These are phyloP conservation scores for Oemleria cerasiformis DNA, from an alignment of 306 rosid genomes.

Conservation along the genomic window DNA sequence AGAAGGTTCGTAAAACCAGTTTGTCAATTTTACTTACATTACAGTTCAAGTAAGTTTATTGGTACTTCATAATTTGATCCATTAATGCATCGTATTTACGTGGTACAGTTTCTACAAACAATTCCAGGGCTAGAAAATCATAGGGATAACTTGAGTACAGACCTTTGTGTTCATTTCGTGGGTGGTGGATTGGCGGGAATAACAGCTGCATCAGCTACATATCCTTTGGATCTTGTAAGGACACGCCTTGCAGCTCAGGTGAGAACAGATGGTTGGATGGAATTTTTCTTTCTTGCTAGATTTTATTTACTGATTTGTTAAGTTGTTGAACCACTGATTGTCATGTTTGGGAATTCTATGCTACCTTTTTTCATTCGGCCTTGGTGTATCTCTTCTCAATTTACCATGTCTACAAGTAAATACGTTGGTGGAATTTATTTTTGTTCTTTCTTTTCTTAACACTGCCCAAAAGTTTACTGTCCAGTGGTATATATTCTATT, in stretches of 20 bases:
- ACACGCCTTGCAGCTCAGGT: slow-evolving; percentile 99
- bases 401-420: too few species aligned
- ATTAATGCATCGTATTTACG: slow-evolving; percentile 14
- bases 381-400: not conserved
- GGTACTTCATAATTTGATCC: not conserved
- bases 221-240: slow-evolving; percentile 97
- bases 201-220: slow-evolving; percentile 86
- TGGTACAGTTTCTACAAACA: slow-evolving; percentile 49
- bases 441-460: not conserved
- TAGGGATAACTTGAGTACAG: slow-evolving; percentile 50
- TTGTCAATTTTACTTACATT: not conserved
- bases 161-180: slow-evolving; percentile 63
- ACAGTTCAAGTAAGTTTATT: not conserved
- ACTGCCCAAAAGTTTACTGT: not conserved
- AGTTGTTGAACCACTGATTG: not conserved
- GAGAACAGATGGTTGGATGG: slow-evolving; percentile 13
- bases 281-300: not conserved
- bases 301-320: not conserved
- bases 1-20: slow-evolving; percentile 42
- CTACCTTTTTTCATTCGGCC: not conserved
- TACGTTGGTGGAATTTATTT: too few species aligned
- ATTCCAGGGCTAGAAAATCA: slow-evolving; percentile 52
- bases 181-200: slow-evolving; percentile 96
- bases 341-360: not conserved
- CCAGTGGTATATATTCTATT: not conserved